Base-by-base conservation (phyloP, 495 filamentous ascomycete genomes). In the Xylona heveae region DNA sequence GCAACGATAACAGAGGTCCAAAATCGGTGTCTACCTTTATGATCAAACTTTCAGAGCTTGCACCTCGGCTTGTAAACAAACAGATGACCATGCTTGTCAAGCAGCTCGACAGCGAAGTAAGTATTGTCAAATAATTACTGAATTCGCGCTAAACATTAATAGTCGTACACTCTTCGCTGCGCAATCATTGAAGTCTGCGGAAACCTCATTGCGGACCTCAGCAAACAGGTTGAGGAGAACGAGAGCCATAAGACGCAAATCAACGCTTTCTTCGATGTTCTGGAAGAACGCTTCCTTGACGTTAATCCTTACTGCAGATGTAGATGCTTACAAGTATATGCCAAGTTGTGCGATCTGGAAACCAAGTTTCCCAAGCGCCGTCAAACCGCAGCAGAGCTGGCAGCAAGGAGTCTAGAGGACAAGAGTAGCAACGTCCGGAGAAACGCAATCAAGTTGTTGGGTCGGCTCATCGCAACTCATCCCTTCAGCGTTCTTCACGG, bases 11-110 rank as follows among this genome's bases (percentile, higher is more conserved):
- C 5, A 79, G 72, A 46, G 90, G 88, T 0, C 88, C 88, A 7
- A 99, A 99, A 49, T 94, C 84, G 4, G 79, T 95, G n/a, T 94
- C 84, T n/a, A 66, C 73, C 1, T 99, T 99, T 42, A 76, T 99
- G 41, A 61, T 80, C 31, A 84, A 83, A 49, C 66, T 99, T n/a
- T 94, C 85, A n/a, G 85, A 94, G 47, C 62, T 95, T 42, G 76
- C 74, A 18, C 88, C 88, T 8, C 68, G 84, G 37, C 54, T 93
- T 26, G 83, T 99, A 27, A 91, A 92, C 41, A 94, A 94, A 52
- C 85, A 95, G 49, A 92, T 95, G 73, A 85, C 79, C 9, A 62
- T 90, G 38, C 53, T 99, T 22, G 77, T 82, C 3, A 95, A 92
- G 50, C 74, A 93, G 41, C 56, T 99, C 8, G 85, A 99, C 39